Base-by-base conservation (phyloP, 2,329 filamentous ascomycete species). In the Colletotrichum camelliae region DNA sequence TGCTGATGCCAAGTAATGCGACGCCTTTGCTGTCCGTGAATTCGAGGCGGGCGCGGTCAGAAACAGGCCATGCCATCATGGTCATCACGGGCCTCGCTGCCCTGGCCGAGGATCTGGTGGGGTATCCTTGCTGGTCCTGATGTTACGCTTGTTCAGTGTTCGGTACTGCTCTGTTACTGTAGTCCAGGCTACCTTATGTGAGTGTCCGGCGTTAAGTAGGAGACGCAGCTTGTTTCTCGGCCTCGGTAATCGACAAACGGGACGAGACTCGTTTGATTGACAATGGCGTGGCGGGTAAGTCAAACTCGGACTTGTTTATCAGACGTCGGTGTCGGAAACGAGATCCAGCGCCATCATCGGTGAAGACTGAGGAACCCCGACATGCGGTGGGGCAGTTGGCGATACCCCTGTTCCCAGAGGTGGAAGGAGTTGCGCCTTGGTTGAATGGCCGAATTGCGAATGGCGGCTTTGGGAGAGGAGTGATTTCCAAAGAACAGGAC, bases 51-150 rank as follows among this genome's bases (percentile, higher is more conserved):
- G 33, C 31, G 58, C 58, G 67, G 67, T 58, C 67, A 70, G 58
- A 70, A 65, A 70, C 57, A 57, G 43, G 29, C 65, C 39, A 35
- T 64, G 71, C 57, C 33, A 48, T 21, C 58, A 62, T 35, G 37
- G 58, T 31, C 71, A 70, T 70, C 58, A 29, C 65, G 57, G 68
- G 24, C 39, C 31, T 33, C 31, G 57, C 27, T 60, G 43, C 43
- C 43, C 43, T 13, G 21, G 65, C 58, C 33, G 66, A 70, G 58
- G 58, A 74, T 74, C 71, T 74, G 58, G 58, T 60, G 71, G 71
- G 71, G 67, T 70, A 60, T 29, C 62, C 62, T 65, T 21, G 35
- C 35, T n/a, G 21, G 61, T 39, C 15, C 62, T 39, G 58, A 35
- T 18, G 62, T 21, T 31, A 31, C 15, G 21, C 62, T 48, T 52